Base-by-base conservation (phyloP, 106 monocot genomes). In the Acorus calamus region DNA sequence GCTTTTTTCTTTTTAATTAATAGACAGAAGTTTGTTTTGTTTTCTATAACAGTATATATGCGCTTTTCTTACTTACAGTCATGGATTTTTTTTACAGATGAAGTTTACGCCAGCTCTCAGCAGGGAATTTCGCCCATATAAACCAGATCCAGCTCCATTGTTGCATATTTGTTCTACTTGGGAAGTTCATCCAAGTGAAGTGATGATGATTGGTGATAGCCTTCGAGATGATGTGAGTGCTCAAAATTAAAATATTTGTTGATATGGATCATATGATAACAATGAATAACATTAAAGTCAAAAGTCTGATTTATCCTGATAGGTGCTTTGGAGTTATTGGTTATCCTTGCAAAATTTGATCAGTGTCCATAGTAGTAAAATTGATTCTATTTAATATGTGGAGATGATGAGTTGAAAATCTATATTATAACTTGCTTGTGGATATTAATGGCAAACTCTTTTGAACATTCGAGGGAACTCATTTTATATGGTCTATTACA, bases 131-230 rank as follows among this genome's bases (percentile, higher is more conserved):
- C 84, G 81, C 49, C 98, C 98, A 42, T 98, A 88, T 67, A 98
- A 98, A 59, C 98, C 98, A 8, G 82, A 98, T 65, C 98, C 92
- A 44, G 91, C 92, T 71, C 92, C 92, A 11, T 66, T 98, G 65
- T 53, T 98, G 58, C 92, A 92, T 68, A 92, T 98, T 44, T 98
- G 98, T 65, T 73, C 76, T 42, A 72, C 78, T 68, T 98, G 98
- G 98, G 71, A 72, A 61, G 56, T 90, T 61, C 74, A 83, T 12
- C 83, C 98, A 50, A 80, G 57, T 74, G 92, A 98, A 73, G 88
- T 98, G 41, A 77, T 98, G 67, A 98, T 98, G 98, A 66, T 98
- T 63, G 98, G 98, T 42, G 98, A 98, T 62, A 92, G 98, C 72
- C 88, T 86, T 47, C 70, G 69, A 55, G 98, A 98, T 86, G 98